Conservation (phyloP, 1,139 yeast species). For the Tardiomyces depauwii region DNA sequence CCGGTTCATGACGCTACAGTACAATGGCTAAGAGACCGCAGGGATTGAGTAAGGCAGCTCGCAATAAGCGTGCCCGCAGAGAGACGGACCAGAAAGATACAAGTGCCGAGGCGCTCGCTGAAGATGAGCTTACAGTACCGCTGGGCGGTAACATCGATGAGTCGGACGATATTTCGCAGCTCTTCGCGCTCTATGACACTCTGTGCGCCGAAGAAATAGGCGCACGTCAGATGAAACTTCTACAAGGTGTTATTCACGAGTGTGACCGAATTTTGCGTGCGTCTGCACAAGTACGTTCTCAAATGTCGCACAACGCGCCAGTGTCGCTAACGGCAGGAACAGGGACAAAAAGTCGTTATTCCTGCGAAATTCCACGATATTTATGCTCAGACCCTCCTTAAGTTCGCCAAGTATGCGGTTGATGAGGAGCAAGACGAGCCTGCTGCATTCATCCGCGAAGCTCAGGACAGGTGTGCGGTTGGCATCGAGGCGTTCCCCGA, state of each 20-base stretch:
- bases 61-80: not conserved
- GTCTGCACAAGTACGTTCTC: slow-evolving; percentile 3
- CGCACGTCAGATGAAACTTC: slow-evolving; percentile 20
- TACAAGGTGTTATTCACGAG: slow-evolving; percentile 85
- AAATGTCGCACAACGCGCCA: too few relatives aligned
- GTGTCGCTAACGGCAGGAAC: slow-evolving; percentile 6
- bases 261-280: slow-evolving; percentile 68
- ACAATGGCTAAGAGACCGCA: slow-evolving; percentile 52
- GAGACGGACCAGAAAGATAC: slow-evolving; percentile 2
- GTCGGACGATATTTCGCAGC: slow-evolving; percentile 67
- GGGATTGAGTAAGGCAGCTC: slow-evolving; percentile 61
- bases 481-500: slow-evolving; percentile 46
- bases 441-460: slow-evolving; percentile 52
- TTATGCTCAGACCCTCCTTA: slow-evolving; percentile 63
- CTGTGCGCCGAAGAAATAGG: not conserved
- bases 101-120: slow-evolving; percentile 7
- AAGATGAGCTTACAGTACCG: slow-evolving; percentile 46
- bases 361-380: slow-evolving; percentile 58
- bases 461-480: slow-evolving; percentile 53
- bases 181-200: slow-evolving; percentile 43
- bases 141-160: slow-evolving; percentile 45
- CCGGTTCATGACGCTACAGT: not conserved
- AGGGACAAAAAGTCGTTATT: slow-evolving; percentile 22
- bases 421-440: slow-evolving; percentile 15
- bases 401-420: slow-evolving; percentile 37